Evolutionary conservation across 169 alveolate genomes (phyloP), one percentile per base, ranked within the genome.

Genomic region (Plasmodium sp.): DNA sequence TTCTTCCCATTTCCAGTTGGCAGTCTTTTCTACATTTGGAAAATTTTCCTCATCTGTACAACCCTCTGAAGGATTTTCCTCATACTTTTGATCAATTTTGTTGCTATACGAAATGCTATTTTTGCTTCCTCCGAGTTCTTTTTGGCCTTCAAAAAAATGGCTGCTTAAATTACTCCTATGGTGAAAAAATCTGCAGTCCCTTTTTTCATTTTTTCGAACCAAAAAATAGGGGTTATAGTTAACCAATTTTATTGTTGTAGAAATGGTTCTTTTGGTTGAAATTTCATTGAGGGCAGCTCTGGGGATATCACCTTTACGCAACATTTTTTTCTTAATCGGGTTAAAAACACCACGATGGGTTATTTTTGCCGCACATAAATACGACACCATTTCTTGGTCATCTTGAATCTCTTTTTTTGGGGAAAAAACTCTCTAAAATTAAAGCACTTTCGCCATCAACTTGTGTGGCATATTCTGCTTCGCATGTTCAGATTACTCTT

Each of bases 211-310:
- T 58, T 33, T 82, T 18, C 18, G 36, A 14, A 54, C 14, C 33
- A 7, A n/a, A 18, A 58, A 82, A 54, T 51, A 9, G 36, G 3
- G 58, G 56, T 33, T 31, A 16, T n/a, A 18, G 27, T 51, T 51
- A 51, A 51, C 62, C 62, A 82, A 31, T 82, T 82, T 82, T 54
- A 82, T 27, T 43, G 85, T 43, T 9, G 90, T 54, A 45, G 41
- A 82, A 51, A 34, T 31, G 43, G 54, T 16, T 33, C 90, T 33
- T 56, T 5, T 43, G 41, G 58, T 14, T 27, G 31, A 82, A 12
- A 33, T 82, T n/a, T 14, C 36, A 54, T 18, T 56, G 36, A 82
- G 18, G 43, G 36, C 51, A 2, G 10, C 33, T 54, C 12, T 3
- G 12, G 34, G 43, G 12, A 43, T 18, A 12, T 82, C 14, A 82